Evolutionary conservation across 257 asterid genomes (phyloP).

Genomic region (Solanum chmielewskii): DNA sequence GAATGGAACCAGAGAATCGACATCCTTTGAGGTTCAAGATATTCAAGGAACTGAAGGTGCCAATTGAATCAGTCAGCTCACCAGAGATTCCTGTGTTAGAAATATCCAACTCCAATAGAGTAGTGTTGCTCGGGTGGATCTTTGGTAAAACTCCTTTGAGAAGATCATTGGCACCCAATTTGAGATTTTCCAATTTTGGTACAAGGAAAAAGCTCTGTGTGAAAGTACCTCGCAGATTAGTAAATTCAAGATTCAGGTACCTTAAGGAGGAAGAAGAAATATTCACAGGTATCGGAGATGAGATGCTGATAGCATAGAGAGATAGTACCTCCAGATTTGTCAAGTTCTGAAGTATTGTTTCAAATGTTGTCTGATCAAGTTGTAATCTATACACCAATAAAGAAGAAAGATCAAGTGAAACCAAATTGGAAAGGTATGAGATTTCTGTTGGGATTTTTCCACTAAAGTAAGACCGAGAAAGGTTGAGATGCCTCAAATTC

Average conservation of each 20-base stretch:
- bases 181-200: rapidly evolving
- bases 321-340: neutral
- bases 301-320: neutral
- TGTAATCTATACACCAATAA: neutral
- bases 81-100: rapidly evolving
- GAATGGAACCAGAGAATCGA: neutral
- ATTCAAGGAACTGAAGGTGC: neutral
- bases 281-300: neutral
- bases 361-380: neutral
- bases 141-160: neutral
- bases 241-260: neutral
- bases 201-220: no score
- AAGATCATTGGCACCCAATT: neutral
- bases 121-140: neutral
- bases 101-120: neutral
- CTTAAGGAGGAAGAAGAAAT: neutral
- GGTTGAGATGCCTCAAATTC: neutral
- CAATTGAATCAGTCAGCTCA: neutral
- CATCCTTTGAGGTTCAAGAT: rapidly evolving
- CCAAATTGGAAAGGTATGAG: neutral
- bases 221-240: neutral
- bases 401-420: neutral
- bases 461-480: neutral
- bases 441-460: neutral
- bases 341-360: neutral